Evolutionary conservation across 257 asterid species (phyloP).

Genomic region (Solanum arcanum): DNA sequence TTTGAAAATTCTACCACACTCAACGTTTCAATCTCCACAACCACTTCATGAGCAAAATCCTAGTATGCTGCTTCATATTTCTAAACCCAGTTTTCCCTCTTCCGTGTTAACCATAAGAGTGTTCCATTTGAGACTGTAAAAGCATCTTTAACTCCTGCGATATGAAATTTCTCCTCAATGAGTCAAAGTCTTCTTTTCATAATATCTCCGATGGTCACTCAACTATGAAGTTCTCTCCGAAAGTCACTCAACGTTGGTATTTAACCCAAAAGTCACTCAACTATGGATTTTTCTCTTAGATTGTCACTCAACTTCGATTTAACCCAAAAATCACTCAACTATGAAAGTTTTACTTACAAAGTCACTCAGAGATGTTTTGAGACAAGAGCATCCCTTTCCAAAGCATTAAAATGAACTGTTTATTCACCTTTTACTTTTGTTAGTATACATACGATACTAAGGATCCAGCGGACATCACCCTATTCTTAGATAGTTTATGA

Average conservation of each 20-base stretch:
- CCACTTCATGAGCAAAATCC: background rate
- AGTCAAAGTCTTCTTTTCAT: background rate
- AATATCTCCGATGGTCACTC: background rate
- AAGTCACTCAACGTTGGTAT: background rate
- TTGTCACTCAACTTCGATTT: background rate
- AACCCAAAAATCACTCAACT: background rate
- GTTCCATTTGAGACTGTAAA: background rate
- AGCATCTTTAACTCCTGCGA: background rate
- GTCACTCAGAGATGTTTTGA: background rate
- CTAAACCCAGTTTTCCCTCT: background rate
- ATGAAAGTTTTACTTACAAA: background rate
- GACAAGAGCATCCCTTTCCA: too few relatives aligned
- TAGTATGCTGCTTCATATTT: background rate
- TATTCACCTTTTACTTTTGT: too few relatives aligned
- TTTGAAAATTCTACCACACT: background rate
- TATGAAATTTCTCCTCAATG: background rate
- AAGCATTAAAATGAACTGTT: too few relatives aligned
- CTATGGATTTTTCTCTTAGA: too few relatives aligned
- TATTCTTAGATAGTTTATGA: too few relatives aligned
- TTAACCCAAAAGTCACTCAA: background rate
- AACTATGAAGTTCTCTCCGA: background rate
- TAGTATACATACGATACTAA: too few relatives aligned
- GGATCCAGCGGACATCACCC: too few relatives aligned
- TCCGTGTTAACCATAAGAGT: background rate
- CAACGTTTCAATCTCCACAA: background rate